phyloP scores from a whole-genome alignment of 2,329 filamentous ascomycete genomes.

The Clathrospora elynae region DNA sequence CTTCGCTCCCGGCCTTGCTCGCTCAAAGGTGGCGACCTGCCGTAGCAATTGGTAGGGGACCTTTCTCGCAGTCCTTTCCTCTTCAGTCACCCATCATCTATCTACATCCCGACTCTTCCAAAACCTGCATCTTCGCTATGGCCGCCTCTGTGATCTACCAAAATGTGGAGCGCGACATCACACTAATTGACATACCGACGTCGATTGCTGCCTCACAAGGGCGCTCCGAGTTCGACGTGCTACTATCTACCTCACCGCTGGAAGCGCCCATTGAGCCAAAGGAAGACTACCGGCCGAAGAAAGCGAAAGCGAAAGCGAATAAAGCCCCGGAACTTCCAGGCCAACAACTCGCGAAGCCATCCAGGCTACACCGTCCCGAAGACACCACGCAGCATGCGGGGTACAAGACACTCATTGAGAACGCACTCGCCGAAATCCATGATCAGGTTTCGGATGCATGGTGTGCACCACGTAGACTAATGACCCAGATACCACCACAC shows the following conservation, averaged over 20 bases:
- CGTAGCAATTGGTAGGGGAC: constrained; percentile 1
- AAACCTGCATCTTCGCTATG: no score
- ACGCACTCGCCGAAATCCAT: constrained; percentile 47
- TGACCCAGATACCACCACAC: constrained; percentile 22
- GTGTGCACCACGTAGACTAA: constrained; percentile 34
- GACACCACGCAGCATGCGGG: constrained; percentile 42
- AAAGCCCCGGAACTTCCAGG: constrained; percentile 32
- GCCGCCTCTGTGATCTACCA: no score
- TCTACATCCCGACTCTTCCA: constrained; percentile 12
- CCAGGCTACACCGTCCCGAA: no score
- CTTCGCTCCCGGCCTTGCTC: no score
- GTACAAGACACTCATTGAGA: constrained; percentile 48
- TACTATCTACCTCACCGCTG: constrained; percentile 55
- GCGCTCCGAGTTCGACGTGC: constrained; percentile 50
- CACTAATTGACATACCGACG: constrained; percentile 70
- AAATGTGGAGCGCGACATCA: constrained; percentile 56
- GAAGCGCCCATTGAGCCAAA: constrained; percentile 55
- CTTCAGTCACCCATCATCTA: neutral
- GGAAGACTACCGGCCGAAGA: constrained; percentile 60
- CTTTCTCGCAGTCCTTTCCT: neutral
- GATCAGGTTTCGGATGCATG: constrained; percentile 32
- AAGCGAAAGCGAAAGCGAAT: constrained; percentile 51
- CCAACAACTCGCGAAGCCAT: no score
- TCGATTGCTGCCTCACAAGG: constrained; percentile 72
- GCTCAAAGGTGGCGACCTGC: no score